Base-by-base conservation (phyloP, 1,284 basidiomycete species). In the Phenoliferia sp. region DNA sequence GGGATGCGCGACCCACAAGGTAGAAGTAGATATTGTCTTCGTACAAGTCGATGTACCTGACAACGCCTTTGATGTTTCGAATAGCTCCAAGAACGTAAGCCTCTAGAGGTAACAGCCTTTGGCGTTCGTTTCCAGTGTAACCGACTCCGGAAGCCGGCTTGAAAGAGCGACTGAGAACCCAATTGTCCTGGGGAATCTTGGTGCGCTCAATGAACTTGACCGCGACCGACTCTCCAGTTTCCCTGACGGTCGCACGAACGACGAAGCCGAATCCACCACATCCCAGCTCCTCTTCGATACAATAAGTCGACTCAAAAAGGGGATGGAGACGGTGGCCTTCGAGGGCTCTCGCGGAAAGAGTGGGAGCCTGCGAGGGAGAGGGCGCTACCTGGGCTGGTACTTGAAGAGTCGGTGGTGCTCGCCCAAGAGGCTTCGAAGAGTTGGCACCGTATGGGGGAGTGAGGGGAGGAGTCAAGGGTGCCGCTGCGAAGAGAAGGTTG, bases 261-360 rank as follows among this genome's bases (percentile, higher is more conserved):
- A 96, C 93, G 77, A 96, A 95, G 9, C 93, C 93, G 77, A 93
- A 96, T 19, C 93, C 93, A 50, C 93, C 93, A 12, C 87, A 86
- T 59, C 93, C 93, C 48, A 96, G 85, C 78, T 94, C 90, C 54
- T 82, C 80, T 32, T 76, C 75, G 55, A 94, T 84, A 29, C 82
- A 79, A 78, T 93, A 96, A 54, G 79, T 79, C 48, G 81, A 80
- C 15, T 84, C 85, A 76, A 95, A 95, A 35, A 83, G 80, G 1
- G 83, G 78, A 73, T 89, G 84, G 39, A 95, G 84, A 31, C 75
- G 76, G 78, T 92, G 88, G 44, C 85, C 31, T 6, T 32, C 26
- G 36, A 71, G 67, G 6, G 66, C 63, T 3, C 69, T 61, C 16
- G 60, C 67, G 0, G 71, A 67, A 29, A 68, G 50, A 3, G 69